phyloP scores from a whole-genome alignment of 805 yeast species.

The Candida chilensis region DNA sequence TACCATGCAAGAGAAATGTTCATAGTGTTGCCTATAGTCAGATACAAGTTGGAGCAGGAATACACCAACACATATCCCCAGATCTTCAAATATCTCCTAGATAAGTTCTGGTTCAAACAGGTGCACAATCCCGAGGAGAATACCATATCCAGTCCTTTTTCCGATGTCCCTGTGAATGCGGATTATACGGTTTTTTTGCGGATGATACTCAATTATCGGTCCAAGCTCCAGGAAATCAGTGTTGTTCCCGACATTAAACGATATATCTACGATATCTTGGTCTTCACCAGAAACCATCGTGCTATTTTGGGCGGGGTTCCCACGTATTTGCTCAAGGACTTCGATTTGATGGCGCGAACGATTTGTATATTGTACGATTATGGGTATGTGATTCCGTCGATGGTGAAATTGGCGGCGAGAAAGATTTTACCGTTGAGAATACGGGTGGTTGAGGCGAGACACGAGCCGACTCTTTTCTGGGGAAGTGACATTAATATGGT shows the following conservation, averaged over 20 bases:
- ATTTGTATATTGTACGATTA: constrained; percentile 31
- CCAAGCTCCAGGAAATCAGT: not conserved
- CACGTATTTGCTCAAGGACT: constrained; percentile 31
- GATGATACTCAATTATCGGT: not conserved
- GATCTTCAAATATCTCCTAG: constrained; percentile 9
- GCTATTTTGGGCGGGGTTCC: constrained; percentile 45
- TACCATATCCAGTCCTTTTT: not conserved
- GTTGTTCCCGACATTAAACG: constrained; percentile 41
- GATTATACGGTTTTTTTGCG: constrained; percentile 1
- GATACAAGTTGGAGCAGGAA: not conserved
- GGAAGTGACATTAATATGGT: constrained; percentile 43
- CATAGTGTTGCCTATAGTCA: not conserved
- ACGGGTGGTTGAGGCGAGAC: constrained; percentile 21
- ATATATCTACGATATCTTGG: constrained; percentile 47
- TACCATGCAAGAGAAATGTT: not conserved
- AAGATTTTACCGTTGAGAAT: constrained; percentile 40
- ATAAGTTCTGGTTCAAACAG: constrained; percentile 20
- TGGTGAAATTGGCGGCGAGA: constrained; percentile 40
- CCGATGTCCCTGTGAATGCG: constrained; percentile 2
- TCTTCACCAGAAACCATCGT: constrained; percentile 45
- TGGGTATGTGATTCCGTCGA: constrained; percentile 40
- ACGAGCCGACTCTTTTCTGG: constrained; percentile 45
- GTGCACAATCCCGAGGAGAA: constrained; percentile 6
- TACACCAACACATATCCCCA: not conserved
- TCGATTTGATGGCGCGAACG: constrained; percentile 25